These are phyloP conservation scores for Colletotrichum limetticola DNA, from an alignment of 2,329 filamentous ascomycete species.

Conservation along the genomic window DNA sequence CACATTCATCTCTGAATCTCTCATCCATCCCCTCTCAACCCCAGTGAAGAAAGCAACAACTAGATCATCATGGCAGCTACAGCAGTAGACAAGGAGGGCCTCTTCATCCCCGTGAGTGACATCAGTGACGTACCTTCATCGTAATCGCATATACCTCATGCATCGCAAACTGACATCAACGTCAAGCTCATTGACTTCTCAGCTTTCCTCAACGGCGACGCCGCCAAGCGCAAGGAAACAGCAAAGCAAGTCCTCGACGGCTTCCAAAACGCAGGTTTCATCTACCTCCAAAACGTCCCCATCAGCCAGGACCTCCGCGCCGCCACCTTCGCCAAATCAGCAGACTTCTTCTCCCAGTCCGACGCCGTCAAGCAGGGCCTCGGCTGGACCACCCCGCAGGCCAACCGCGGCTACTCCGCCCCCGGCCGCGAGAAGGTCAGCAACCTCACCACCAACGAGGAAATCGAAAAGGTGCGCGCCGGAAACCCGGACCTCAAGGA, in stretches of 20 bases:
- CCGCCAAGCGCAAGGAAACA: conserved; percentile 69
- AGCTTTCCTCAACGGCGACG: conserved; percentile 73
- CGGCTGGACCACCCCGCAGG: conserved; percentile 76
- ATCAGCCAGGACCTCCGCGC: conserved; percentile 70
- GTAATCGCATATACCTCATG: background rate
- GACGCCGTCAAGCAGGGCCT: conserved; percentile 71
- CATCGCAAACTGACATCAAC: conserved; percentile 26
- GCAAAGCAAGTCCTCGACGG: conserved; percentile 80
- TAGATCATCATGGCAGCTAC: conserved; percentile 48
- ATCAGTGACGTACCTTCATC: background rate
- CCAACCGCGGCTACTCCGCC: conserved; percentile 79
- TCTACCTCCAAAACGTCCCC: conserved; percentile 86
- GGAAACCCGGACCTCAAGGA: conserved; percentile 74
- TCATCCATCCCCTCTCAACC: background rate
- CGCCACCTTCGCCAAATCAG: conserved; percentile 74
- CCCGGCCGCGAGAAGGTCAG: conserved; percentile 78
- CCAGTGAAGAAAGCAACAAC: background rate
- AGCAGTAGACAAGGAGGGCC: conserved; percentile 62
- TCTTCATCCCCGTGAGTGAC: conserved; percentile 64
- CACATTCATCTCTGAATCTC: background rate
- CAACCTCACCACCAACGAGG: conserved; percentile 60
- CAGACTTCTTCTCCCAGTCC: conserved; percentile 76
- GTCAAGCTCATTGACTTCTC: conserved; percentile 81
- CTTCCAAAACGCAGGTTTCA: conserved; percentile 88
- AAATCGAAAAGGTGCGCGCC: conserved; percentile 68